Percentiles rank a stretch among this genome's conserved stretches.
These are phyloP conservation scores for Saccharomycopsis javanensis DNA, from an alignment of 805 yeast genomes.

Conservation along the genomic window DNA sequence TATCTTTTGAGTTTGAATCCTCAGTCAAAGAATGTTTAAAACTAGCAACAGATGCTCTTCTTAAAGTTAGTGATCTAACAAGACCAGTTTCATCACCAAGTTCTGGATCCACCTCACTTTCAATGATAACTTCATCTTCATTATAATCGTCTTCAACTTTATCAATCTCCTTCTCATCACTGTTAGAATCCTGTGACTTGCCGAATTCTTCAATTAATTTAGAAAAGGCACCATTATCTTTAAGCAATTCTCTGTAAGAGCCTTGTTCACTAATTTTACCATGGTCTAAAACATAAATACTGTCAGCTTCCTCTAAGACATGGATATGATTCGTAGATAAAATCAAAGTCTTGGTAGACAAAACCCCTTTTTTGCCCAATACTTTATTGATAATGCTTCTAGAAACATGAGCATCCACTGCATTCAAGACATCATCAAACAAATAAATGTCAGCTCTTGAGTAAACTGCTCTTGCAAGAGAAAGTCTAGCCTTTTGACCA, in stretches of 20 bases:
- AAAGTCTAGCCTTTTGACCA: constrained; percentile 55
- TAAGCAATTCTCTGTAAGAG: constrained; percentile 40
- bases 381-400: constrained; percentile 43
- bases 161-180: constrained; percentile 22
- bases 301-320: constrained; percentile 48
- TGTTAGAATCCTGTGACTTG: constrained; percentile 5
- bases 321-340: constrained; percentile 50
- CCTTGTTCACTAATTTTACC: constrained; percentile 52
- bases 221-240: constrained; percentile 23
- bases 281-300: constrained; percentile 47
- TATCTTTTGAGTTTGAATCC: constrained; percentile 17
- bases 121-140: constrained; percentile 15
- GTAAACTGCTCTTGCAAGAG: constrained; percentile 62
- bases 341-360: constrained; percentile 43
- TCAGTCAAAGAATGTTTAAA: constrained; percentile 32
- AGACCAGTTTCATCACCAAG: constrained; percentile 8
- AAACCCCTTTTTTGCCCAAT: constrained; percentile 36
- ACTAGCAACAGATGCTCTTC: constrained; percentile 60
- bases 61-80: constrained; percentile 25
- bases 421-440: constrained; percentile 58
- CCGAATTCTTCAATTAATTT: constrained; percentile 19
- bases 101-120: constrained; percentile 11
- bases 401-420: constrained; percentile 67
- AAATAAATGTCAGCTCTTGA: constrained; percentile 48
- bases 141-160: constrained; percentile 20